phyloP scores from a whole-genome alignment of 106 monocot species.

The Apostasia ramifera region DNA sequence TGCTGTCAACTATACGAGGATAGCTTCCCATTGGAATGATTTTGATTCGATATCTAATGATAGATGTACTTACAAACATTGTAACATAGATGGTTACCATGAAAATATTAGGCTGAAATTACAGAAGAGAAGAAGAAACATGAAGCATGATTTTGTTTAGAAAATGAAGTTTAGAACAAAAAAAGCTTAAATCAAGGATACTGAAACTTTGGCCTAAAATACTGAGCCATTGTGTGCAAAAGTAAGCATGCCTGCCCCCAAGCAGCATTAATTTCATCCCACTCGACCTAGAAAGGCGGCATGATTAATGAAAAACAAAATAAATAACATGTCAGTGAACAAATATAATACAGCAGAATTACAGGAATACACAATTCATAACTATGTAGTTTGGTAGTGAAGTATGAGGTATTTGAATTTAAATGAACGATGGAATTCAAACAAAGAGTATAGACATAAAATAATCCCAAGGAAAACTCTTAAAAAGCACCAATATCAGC shows the following conservation, averaged over 20 bases:
- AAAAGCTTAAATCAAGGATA: constrained; percentile 44
- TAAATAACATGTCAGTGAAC: neutral
- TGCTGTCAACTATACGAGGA: constrained; percentile 74
- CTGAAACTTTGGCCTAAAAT: constrained; percentile 84
- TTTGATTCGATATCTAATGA: constrained; percentile 79
- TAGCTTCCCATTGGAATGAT: constrained; percentile 99
- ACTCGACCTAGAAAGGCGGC: constrained; percentile 62
- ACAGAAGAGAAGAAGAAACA: neutral
- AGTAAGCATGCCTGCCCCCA: constrained; percentile 98
- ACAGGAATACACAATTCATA: no score
- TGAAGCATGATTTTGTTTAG: neutral
- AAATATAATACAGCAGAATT: no score
- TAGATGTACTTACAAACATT: constrained; percentile 8
- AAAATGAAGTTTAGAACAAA: neutral
- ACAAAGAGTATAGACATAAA: no score
- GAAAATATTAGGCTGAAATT: neutral
- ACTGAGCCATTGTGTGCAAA: constrained; percentile 88
- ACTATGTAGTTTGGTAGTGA: no score
- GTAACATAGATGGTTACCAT: neutral
- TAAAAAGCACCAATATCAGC: no score
- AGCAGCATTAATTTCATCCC: constrained; percentile 99
- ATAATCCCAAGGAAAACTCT: no score
- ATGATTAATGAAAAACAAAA: constrained; percentile 6
- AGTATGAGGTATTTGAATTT: no score
- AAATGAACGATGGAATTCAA: no score